phyloP scores from a whole-genome alignment of 2,329 filamentous ascomycete species.

The Cryphonectria naterciae region DNA sequence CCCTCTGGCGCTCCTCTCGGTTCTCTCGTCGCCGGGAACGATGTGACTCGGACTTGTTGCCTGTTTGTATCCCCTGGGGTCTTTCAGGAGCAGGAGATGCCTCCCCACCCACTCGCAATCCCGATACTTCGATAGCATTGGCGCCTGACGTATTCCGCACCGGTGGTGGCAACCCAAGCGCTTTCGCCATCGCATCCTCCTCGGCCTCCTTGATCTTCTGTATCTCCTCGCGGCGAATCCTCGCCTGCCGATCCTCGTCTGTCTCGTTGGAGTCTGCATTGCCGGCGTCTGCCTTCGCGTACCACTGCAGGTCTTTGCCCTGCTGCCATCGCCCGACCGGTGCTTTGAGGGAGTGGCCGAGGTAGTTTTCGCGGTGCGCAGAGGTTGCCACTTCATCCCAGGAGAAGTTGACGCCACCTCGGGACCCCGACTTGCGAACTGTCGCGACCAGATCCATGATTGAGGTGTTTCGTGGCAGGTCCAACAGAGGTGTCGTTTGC shows the following conservation, averaged over 20 bases:
- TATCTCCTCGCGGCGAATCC: conserved; percentile 76
- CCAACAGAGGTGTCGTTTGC: background rate
- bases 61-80: conserved; percentile 31
- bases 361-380: conserved; percentile 83
- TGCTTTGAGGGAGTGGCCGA: conserved; percentile 90
- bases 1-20: conserved; percentile 39
- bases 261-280: conserved; percentile 57
- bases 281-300: conserved; percentile 59
- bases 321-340: conserved; percentile 93
- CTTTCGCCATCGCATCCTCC: conserved; percentile 84
- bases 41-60: conserved; percentile 33
- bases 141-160: conserved; percentile 60
- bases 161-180: conserved; percentile 77
- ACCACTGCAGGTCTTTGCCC: conserved; percentile 69
- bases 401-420: conserved; percentile 93
- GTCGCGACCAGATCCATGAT: conserved; percentile 90
- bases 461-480: background rate
- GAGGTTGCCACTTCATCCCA: conserved; percentile 94
- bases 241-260: conserved; percentile 59
- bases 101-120: conserved; percentile 41
- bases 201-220: conserved; percentile 86
- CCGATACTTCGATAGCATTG: conserved; percentile 70
- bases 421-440: conserved; percentile 86
- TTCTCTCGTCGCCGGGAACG: conserved; percentile 33
- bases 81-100: conserved; percentile 37